Base-by-base conservation (phyloP, 495 filamentous ascomycete genomes). In the Aspergillus homomorphus region DNA sequence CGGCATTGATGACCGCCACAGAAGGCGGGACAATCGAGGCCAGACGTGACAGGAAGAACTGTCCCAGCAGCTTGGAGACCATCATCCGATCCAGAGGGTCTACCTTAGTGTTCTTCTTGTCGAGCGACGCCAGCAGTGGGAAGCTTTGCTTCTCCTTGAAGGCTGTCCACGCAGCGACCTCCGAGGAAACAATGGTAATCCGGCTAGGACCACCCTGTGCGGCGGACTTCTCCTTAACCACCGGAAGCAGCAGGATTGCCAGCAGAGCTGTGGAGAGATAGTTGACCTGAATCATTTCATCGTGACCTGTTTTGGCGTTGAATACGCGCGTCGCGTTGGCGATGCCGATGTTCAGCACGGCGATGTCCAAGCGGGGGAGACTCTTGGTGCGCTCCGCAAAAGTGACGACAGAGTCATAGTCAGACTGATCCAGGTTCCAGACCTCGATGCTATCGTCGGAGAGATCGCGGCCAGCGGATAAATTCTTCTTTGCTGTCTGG, bases 291-390 rank as follows among this genome's bases (percentile, higher is more conserved):
- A 75, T 50, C 15, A 23, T 60, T 22, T 58, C 45, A 23, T 67
- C 62, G 45, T 85, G 79, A 8, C 77, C 78, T 6, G 80, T 83
- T 5, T 41, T 56, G 0, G 61, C 43, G 15, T 65, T 65, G 0
- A 51, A 62, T 4, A 62, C 54, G 52, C 74, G 79, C 7, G 58
- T 62, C 3, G 68, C 18, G 18, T 68, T 68, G n/a, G 28, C 30
- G 9, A 80, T 5, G 5, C 81, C 83, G 9, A 81, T 81, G 62
- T 86, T 86, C 43, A 84, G 74, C 21, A 84, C 71, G 15, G 69
- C 76, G 9, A 80, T 72, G 57, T 86, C 78, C 2, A 86, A 54
- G 0, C 77, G 65, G 4, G 60, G 6, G 0, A 82, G 66, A 12
- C 69, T 57, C 60, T 62, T 68, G 12, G 60, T 62, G 6, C 63